These are phyloP conservation scores for Pestalotiopsis sp. DNA, from an alignment of 2,329 filamentous ascomycete genomes.

Conservation along the genomic window DNA sequence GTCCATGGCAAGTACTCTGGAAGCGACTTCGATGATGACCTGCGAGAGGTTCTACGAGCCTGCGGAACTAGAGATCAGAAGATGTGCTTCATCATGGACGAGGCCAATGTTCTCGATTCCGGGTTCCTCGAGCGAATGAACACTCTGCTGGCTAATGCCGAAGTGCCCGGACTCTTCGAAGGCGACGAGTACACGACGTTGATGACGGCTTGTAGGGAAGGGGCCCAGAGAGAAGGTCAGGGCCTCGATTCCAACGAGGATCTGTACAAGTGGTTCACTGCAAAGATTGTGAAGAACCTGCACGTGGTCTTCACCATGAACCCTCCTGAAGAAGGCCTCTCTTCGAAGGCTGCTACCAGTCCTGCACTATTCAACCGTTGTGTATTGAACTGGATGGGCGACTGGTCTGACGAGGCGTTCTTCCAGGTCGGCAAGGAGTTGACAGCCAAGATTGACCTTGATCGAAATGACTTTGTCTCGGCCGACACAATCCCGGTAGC, in stretches of 20 bases:
- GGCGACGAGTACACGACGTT: slow-evolving; percentile 98
- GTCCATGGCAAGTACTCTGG: slow-evolving; percentile 98
- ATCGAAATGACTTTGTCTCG: slow-evolving; percentile 81
- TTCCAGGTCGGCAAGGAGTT: slow-evolving; percentile 97
- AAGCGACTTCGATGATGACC: slow-evolving; percentile 97
- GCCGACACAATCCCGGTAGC: slow-evolving; percentile 93
- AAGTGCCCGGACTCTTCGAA: slow-evolving; percentile 97
- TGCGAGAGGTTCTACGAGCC: slow-evolving; percentile 88
- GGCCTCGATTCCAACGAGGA: slow-evolving; percentile 97
- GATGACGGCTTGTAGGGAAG: slow-evolving; percentile 99
- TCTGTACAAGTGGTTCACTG: slow-evolving; percentile 99
- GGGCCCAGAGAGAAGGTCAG: slow-evolving; percentile 91
- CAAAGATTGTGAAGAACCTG: slow-evolving; percentile 98
- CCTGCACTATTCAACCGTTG: slow-evolving; percentile 99
- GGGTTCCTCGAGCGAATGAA: slow-evolving; percentile 99
- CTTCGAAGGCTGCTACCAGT: slow-evolving; percentile 95
- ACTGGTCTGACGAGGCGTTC: slow-evolving; percentile 98
- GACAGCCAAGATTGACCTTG: slow-evolving; percentile 93
- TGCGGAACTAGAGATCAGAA: slow-evolving; percentile 98
- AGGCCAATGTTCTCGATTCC: slow-evolving; percentile 96
- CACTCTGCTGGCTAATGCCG: slow-evolving; percentile 96
- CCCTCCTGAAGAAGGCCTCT: slow-evolving; percentile 90
- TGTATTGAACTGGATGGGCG: slow-evolving; percentile 99
- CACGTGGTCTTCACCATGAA: slow-evolving; percentile 99
- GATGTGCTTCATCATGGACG: slow-evolving; percentile 99